phyloP scores from a whole-genome alignment of 2,329 filamentous ascomycete genomes.

The Fusarium sarcochroum region DNA sequence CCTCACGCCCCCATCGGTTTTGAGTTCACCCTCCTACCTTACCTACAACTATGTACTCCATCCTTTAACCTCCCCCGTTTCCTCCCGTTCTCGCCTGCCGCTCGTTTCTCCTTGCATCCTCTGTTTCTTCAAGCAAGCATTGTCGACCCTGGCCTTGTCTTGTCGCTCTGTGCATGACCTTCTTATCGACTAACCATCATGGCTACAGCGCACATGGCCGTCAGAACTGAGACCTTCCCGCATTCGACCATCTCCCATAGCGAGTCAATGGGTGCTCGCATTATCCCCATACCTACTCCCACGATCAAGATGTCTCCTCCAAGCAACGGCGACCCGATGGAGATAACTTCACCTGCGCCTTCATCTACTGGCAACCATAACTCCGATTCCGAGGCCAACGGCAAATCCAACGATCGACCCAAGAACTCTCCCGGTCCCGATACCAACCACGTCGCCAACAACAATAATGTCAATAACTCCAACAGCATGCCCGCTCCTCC shows the following conservation, averaged over 20 bases:
- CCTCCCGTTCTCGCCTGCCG: slow-evolving; percentile 30
- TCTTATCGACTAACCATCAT: slow-evolving; percentile 48
- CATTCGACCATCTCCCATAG: slow-evolving; percentile 59
- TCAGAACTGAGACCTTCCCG: slow-evolving; percentile 66
- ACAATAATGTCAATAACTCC: slow-evolving; percentile 44
- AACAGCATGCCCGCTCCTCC: slow-evolving; percentile 65
- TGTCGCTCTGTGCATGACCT: slow-evolving; percentile 27
- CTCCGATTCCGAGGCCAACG: slow-evolving; percentile 59
- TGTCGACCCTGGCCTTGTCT: slow-evolving; percentile 27
- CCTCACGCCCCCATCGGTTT: slow-evolving; percentile 35
- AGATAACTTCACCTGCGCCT: slow-evolving; percentile 68
- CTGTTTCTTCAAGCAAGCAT: slow-evolving; percentile 30
- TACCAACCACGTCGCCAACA: slow-evolving; percentile 49
- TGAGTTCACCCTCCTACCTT: slow-evolving; percentile 35
- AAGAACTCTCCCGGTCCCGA: slow-evolving; percentile 59
- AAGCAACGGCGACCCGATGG: slow-evolving; percentile 72
- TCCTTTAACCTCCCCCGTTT: slow-evolving; percentile 43
- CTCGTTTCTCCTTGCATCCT: slow-evolving; percentile 27
- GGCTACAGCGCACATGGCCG: slow-evolving; percentile 65
- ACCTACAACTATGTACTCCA: slow-evolving; percentile 31
- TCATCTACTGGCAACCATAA: slow-evolving; percentile 61
- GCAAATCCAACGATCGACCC: slow-evolving; percentile 53
- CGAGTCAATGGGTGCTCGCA: slow-evolving; percentile 65
- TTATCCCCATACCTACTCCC: slow-evolving; percentile 70
- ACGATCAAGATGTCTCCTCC: slow-evolving; percentile 72